These are phyloP conservation scores for Ganoderma leucocontextum DNA, from an alignment of 1,284 basidiomycete genomes.

Conservation along the genomic window DNA sequence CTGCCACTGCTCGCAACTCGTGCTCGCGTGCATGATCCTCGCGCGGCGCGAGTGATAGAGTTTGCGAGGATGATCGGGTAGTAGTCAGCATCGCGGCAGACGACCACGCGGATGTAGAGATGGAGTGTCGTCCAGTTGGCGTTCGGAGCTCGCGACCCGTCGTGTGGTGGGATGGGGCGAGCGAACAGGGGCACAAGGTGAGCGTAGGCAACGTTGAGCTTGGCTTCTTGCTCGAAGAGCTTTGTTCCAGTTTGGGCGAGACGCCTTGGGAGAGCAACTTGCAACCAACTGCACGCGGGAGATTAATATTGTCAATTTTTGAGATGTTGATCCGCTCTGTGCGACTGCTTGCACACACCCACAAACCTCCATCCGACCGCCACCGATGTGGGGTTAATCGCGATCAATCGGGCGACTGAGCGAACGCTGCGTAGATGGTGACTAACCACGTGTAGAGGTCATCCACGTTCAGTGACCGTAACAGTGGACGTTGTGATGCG, in stretches of 20 bases:
- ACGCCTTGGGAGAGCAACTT: background rate
- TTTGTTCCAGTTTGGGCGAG: background rate
- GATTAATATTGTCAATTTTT: no score
- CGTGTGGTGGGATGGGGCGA: background rate
- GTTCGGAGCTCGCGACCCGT: background rate
- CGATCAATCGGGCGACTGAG: background rate
- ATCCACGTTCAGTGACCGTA: background rate
- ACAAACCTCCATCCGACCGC: background rate
- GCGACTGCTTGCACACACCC: background rate
- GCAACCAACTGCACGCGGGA: background rate
- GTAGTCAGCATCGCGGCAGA: background rate
- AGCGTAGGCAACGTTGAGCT: background rate
- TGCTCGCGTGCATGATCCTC: background rate
- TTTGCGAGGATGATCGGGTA: background rate
- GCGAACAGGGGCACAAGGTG: background rate
- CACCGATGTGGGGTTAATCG: slow-evolving; percentile 3
- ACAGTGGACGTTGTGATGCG: background rate
- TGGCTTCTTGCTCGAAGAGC: background rate
- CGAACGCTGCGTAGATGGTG: background rate
- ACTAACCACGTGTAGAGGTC: background rate
- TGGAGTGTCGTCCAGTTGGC: background rate
- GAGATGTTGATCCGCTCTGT: background rate
- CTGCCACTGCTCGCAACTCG: background rate
- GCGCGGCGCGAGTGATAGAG: background rate
- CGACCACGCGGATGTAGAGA: background rate